Percentiles rank a stretch among this genome's conserved stretches.
Conservation (phyloP, 805 yeast species). For the Saccharomycodes ludwigii region DNA sequence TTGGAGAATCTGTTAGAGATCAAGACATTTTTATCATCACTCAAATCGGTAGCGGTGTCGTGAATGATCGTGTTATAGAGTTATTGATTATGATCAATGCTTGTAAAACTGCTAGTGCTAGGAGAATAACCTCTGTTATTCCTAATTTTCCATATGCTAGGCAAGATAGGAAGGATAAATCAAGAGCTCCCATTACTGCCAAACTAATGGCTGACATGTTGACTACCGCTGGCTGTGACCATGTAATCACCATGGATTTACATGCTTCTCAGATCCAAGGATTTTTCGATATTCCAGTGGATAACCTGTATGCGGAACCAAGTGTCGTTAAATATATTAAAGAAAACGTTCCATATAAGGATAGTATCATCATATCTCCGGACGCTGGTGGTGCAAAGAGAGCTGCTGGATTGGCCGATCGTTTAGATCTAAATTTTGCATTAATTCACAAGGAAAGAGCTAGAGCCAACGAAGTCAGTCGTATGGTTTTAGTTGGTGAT, state of each 20-base stretch:
- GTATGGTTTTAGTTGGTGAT: slow-evolving; percentile 95
- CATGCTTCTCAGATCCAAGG: slow-evolving; percentile 99
- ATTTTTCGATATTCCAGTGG: slow-evolving; percentile 89
- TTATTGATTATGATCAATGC: slow-evolving; percentile 84
- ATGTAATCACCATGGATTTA: slow-evolving; percentile 91
- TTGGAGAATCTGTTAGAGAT: slow-evolving; percentile 75
- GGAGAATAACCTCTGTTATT: slow-evolving; percentile 85
- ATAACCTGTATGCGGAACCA: slow-evolving; percentile 92
- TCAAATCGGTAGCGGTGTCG: slow-evolving; percentile 71
- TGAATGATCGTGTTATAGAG: slow-evolving; percentile 83
- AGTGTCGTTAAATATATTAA: slow-evolving; percentile 71
- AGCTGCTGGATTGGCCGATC: slow-evolving; percentile 89
- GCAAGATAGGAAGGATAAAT: slow-evolving; percentile 93
- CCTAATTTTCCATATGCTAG: slow-evolving; percentile 96
- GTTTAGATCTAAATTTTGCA: slow-evolving; percentile 85
- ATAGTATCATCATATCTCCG: slow-evolving; percentile 81
- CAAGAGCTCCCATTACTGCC: slow-evolving; percentile 94
- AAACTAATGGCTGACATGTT: slow-evolving; percentile 84
- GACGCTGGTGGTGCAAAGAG: slow-evolving; percentile 99
- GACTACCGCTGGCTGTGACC: slow-evolving; percentile 90
- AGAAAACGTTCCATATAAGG: slow-evolving; percentile 41
- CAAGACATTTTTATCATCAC: slow-evolving; percentile 72
- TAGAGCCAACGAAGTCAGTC: slow-evolving; percentile 85
- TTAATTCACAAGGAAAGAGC: slow-evolving; percentile 94
- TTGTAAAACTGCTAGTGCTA: slow-evolving; percentile 89